phyloP scores from a whole-genome alignment of 768 basidiomycete species.

The Filobasidium wieringae region DNA sequence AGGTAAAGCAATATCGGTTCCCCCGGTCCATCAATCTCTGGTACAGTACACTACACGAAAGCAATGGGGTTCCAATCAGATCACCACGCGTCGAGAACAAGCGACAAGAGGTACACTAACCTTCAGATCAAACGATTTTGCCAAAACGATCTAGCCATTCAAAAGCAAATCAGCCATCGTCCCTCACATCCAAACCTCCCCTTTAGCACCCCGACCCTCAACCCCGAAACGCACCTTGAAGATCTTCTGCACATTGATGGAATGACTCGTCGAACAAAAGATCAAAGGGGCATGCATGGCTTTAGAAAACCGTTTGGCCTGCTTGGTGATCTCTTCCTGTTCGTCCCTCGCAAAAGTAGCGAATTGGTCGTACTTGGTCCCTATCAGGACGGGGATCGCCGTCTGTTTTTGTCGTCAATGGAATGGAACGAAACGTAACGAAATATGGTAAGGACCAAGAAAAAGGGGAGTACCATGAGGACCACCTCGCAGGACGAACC shows the following conservation, averaged over 20 bases:
- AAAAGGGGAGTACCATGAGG: not conserved
- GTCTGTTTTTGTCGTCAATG: too few relatives aligned
- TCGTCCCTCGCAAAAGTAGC: constrained; percentile 91
- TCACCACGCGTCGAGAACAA: not conserved
- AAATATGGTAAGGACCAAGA: not conserved
- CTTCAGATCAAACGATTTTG: constrained; percentile 75
- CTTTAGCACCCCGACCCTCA: not conserved
- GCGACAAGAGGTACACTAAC: constrained; percentile 14
- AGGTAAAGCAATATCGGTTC: constrained; percentile 92
- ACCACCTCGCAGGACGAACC: constrained; percentile 44
- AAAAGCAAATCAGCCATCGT: constrained; percentile 25
- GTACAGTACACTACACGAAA: constrained; percentile 70
- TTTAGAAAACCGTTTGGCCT: constrained; percentile 95
- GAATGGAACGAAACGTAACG: not conserved
- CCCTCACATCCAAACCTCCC: not conserved
- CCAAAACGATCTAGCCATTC: constrained; percentile 30
- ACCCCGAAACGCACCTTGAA: constrained; percentile 41
- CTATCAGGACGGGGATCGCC: constrained; percentile 95
- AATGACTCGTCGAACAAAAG: constrained; percentile 96
- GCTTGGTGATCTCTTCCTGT: constrained; percentile 96
- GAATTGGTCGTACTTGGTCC: constrained; percentile 97
- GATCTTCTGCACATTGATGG: constrained; percentile 95
- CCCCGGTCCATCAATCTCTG: constrained; percentile 92
- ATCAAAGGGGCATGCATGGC: constrained; percentile 99
- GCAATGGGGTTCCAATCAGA: not conserved